Base-by-base conservation (phyloP, 768 basidiomycete species). In the Punctularia strigosozonata region DNA sequence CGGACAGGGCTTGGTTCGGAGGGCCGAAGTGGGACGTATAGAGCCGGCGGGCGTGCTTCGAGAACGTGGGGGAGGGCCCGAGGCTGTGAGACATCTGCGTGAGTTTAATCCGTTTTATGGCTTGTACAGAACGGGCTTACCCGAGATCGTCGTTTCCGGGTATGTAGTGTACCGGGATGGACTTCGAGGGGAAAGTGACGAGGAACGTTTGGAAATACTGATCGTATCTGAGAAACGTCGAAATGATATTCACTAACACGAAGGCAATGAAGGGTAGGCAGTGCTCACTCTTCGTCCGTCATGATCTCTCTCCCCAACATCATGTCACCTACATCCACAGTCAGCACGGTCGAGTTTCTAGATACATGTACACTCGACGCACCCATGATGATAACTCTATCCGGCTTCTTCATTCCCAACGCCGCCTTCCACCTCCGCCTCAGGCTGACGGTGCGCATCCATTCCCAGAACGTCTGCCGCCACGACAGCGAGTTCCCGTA, bases 21-120 rank as follows among this genome's bases (percentile, higher is more conserved):
- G 73, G 69, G 0, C 86, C 88, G 44, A 91, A 90, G 36, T 68
- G 58, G 18, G 65, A 53, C 14, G 60, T 53, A 49, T 80, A 91
- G 40, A 75, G 66, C 15, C 60, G 62, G 30, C 81, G 71, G 3
- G 78, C 67, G 37, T 69, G 45, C 18, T 20, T 12, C 8, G 33
- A 34, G 10, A 30, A 15, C 10, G 10, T 30, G 10, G 28, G 28
- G 10, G 28, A 30, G 28, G 15, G 10, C 10, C 15, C 15, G 28
- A 30, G 28, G 10, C 28, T 30, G 15, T 10, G 15, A 15, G 28
- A 15, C 10, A 30, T 30, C 10, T 30, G 15, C 28, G 28, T 10
- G 26, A 8, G 15, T 8, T 28, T 8, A 28, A 28, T 28, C 26
- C 10, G 15, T 15, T 28, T 28, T 28, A 8, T 15, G 15, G 26